These are phyloP conservation scores for Cercospora zeina DNA, from an alignment of 2,329 filamentous ascomycete genomes.

Conservation along the genomic window DNA sequence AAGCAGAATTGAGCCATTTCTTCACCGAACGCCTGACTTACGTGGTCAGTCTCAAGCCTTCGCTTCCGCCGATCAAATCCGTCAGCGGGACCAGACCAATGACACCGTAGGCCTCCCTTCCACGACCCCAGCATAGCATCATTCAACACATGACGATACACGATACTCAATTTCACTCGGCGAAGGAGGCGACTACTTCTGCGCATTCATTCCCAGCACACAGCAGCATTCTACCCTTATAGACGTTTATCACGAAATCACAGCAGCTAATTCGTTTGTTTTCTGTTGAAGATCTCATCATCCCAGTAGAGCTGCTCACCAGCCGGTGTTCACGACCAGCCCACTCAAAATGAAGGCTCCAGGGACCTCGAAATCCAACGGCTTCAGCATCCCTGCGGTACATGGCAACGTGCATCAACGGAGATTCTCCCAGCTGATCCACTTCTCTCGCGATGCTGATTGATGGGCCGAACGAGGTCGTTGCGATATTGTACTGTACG, in stretches of 20 bases:
- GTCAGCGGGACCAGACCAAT: constrained; percentile 27
- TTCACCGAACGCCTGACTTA: constrained; percentile 70
- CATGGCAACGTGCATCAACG: constrained; percentile 18
- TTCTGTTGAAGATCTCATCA: constrained; percentile 12
- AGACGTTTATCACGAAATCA: neutral
- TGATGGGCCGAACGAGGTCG: neutral
- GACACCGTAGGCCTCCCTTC: constrained; percentile 26
- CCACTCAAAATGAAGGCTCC: neutral
- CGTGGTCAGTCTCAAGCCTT: constrained; percentile 68
- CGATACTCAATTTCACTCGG: constrained; percentile 5
- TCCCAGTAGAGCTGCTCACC: constrained; percentile 2
- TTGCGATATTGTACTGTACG: neutral
- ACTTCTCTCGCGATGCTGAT: constrained; percentile 20
- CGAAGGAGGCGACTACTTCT: constrained; percentile 6
- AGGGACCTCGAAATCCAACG: constrained; percentile 11
- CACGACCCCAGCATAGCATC: neutral
- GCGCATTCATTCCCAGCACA: constrained; percentile 4
- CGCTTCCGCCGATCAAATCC: constrained; percentile 24
- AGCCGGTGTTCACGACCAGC: neutral
- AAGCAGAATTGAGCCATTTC: constrained; percentile 68
- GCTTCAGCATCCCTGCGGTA: constrained; percentile 17
- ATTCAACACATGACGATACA: constrained; percentile 9
- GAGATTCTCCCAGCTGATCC: constrained; percentile 21
- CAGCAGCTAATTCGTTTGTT: constrained; percentile 17
- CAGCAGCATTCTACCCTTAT: constrained; percentile 5